These are phyloP conservation scores for Schoenoplectus tabernaemontani DNA, from an alignment of 202 grass and related monocot genomes.

Conservation along the genomic window DNA sequence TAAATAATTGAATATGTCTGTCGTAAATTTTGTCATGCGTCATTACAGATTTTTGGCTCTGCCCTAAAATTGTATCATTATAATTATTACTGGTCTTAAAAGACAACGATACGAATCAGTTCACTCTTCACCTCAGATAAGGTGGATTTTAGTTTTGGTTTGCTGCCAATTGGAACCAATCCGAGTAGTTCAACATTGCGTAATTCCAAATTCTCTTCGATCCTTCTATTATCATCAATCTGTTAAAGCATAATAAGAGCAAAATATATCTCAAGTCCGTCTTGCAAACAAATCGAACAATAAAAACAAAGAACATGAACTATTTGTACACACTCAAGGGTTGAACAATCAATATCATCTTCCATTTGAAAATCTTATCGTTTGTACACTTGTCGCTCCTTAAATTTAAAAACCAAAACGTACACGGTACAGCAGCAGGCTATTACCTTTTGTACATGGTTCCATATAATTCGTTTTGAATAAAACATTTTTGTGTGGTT, in stretches of 20 bases:
- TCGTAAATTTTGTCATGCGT: not conserved
- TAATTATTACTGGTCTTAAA: too few relatives aligned
- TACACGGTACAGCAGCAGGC: too few relatives aligned
- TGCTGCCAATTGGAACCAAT: too few relatives aligned
- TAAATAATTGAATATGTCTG: not conserved
- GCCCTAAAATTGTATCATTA: not conserved
- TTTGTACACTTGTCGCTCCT: not conserved
- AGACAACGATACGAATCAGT: not conserved
- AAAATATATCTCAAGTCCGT: not conserved
- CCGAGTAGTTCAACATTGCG: too few relatives aligned
- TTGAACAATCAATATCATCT: constrained; percentile 3
- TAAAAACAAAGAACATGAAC: not conserved
- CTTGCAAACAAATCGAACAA: not conserved
- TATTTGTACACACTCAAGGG: not conserved
- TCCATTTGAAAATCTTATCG: not conserved
- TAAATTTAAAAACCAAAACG: too few relatives aligned
- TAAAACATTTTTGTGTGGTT: not conserved
- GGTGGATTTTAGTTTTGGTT: not conserved
- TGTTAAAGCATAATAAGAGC: not conserved
- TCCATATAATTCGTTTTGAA: not conserved
- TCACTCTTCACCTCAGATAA: not conserved
- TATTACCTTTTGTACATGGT: too few relatives aligned
- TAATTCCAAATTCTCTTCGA: too few relatives aligned
- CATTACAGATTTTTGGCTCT: not conserved
- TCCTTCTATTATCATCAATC: not conserved